Evolutionary conservation across 2,329 filamentous ascomycete genomes (phyloP).

Genomic region (Hymenoscyphus occultus): DNA sequence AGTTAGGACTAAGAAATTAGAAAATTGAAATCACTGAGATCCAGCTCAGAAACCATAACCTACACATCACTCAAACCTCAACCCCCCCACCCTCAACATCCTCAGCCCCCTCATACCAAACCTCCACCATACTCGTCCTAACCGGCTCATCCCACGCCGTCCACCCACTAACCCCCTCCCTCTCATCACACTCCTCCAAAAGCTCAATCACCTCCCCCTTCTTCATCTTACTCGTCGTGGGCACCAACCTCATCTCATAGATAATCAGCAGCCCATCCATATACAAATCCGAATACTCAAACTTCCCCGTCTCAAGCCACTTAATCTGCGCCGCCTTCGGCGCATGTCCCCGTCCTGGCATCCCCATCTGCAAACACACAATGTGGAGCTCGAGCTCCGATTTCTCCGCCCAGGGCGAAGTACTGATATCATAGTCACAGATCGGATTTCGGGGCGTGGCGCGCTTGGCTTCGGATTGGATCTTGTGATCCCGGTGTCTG

Average conservation of each 20-base stretch:
- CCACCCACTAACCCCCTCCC: neutral
- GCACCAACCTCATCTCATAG: slow-evolving; percentile 13
- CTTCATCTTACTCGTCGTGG: slow-evolving; percentile 10
- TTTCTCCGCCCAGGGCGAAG: slow-evolving; percentile 24
- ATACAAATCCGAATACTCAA: slow-evolving; percentile 25
- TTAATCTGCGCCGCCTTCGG: slow-evolving; percentile 23
- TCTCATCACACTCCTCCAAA: slow-evolving; percentile 18
- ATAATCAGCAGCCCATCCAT: slow-evolving; percentile 11
- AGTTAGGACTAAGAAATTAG: too few relatives aligned
- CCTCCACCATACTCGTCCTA: too few relatives aligned
- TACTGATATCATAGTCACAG: slow-evolving; percentile 24
- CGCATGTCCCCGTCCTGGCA: slow-evolving; percentile 14
- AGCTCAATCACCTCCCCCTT: slow-evolving; percentile 18
- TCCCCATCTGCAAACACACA: slow-evolving; percentile 18
- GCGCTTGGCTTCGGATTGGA: neutral
- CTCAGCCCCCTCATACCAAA: too few relatives aligned
- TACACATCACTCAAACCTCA: too few relatives aligned
- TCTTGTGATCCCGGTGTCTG: neutral
- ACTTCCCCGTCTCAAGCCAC: slow-evolving; percentile 23
- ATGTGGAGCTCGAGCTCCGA: slow-evolving; percentile 17
- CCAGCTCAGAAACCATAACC: too few relatives aligned
- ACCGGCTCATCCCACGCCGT: too few relatives aligned
- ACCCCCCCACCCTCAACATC: too few relatives aligned
- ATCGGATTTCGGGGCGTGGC: neutral
- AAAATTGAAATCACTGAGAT: too few relatives aligned